Evolutionary conservation across 139 green algal genomes (phyloP).

Genomic region (Coelastrella sp.): DNA sequence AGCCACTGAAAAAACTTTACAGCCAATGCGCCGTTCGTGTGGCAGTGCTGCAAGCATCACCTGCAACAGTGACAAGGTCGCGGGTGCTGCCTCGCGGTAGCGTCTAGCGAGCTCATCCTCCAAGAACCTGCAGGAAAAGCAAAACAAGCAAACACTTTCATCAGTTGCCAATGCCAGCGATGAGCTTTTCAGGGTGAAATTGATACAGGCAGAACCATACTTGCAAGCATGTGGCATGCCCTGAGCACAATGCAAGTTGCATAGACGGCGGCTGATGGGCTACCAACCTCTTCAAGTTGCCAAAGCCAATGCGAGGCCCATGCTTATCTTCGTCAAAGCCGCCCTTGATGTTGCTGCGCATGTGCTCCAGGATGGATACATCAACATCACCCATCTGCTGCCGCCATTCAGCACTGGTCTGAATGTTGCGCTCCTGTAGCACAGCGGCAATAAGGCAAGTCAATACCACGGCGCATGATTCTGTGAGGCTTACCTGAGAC

Average conservation of each 20-base stretch:
- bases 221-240: not conserved
- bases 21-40: not conserved
- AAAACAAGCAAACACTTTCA: too few species aligned
- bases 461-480: too few species aligned
- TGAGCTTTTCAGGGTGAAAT: too few species aligned
- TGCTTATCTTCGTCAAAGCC: slow-evolving; percentile 94
- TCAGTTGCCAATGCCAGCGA: too few species aligned
- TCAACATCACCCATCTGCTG: slow-evolving; percentile 84
- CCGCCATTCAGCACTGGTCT: slow-evolving; percentile 83
- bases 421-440: slow-evolving; percentile 74
- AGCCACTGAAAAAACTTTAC: not conserved
- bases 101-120: slow-evolving; percentile 86
- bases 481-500: too few species aligned
- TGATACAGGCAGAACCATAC: too few species aligned
- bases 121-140: slow-evolving; percentile 69
- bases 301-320: slow-evolving; percentile 82
- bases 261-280: not conserved
- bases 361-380: slow-evolving; percentile 60
- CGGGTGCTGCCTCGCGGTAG: slow-evolving; percentile 89
- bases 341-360: slow-evolving; percentile 72
- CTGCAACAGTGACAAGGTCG: slow-evolving; percentile 87
- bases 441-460: too few species aligned
- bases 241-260: not conserved
- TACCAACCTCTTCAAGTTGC: slow-evolving; percentile 80
- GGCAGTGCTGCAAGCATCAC: slow-evolving; percentile 66